Evolutionary conservation across 1,139 yeast genomes (phyloP), one percentile per base, ranked within the genome.

Genomic region (Kazachstania sp.): DNA sequence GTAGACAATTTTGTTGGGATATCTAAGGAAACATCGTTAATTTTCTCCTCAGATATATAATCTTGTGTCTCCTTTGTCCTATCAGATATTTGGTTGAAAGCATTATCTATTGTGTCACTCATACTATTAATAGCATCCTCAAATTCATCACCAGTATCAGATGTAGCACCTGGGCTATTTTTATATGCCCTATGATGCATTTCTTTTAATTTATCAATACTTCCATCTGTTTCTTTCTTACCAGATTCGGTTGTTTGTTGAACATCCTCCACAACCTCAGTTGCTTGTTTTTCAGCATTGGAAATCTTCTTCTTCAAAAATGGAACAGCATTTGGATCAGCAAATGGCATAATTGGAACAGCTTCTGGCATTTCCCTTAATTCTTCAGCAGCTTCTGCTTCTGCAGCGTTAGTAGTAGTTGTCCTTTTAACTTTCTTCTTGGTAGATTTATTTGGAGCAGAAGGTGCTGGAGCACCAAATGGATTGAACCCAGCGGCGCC

Each of bases 401-500:
- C 19, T n/a, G 15, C 26, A 26, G 45, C 5, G 42, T 53, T 53
- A 20, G 15, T 29, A n/a, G n/a, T n/a, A 29, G n/a, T 13, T 11
- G 8, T 3, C 31, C 36, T 45, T 51, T 53, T 39, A 9, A 18
- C 35, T 53, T 65, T 63, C 49, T 64, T 63, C 47, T 60, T 49
- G 1, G 58, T 51, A 41, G 57, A 53, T 3, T 60, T 35, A 15
- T 61, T 55, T 1, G 72, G 59, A 4, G 72, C 61, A 38, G 60
- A 54, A 11, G 65, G 11, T 59, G 65, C 66, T 39, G 60, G 78
- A 69, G 60, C 70, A 49, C 72, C 80, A 65, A 75, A 69, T 45
- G 83, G 83, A 55, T 75, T 66, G 47, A 76, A 73, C 69, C 81
- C 79, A 3, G 86, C 86, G 74, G 82, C 79, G 80, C 83, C 81